These are phyloP conservation scores for Conoideocrella luteorostrata DNA, from an alignment of 2,329 filamentous ascomycete genomes.

Conservation along the genomic window DNA sequence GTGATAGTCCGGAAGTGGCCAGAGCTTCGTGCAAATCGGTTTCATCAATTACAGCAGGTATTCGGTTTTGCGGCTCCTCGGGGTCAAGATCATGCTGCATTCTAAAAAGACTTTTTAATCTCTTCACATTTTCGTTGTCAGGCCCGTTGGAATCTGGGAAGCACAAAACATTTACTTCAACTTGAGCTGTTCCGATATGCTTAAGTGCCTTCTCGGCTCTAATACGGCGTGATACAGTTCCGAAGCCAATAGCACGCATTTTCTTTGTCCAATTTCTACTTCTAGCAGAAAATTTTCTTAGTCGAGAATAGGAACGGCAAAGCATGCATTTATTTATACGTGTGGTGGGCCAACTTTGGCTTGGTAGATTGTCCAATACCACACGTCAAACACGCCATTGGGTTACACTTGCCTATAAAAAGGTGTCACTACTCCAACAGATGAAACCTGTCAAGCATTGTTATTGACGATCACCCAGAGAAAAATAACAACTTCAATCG, in stretches of 20 bases:
- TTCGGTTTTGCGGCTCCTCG: constrained; percentile 21
- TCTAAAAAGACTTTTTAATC: constrained; percentile 15
- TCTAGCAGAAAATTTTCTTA: too few relatives aligned
- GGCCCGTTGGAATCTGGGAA: not conserved
- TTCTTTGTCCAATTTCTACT: too few relatives aligned
- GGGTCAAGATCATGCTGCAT: constrained; percentile 14
- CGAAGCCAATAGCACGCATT: not conserved
- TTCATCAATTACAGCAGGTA: constrained; percentile 22
- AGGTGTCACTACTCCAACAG: not conserved
- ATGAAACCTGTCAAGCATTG: not conserved
- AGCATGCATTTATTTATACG: too few relatives aligned
- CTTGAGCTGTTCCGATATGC: not conserved
- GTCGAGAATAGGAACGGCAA: too few relatives aligned
- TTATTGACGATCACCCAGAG: not conserved
- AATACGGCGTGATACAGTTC: not conserved
- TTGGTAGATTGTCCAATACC: not conserved
- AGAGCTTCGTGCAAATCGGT: constrained; percentile 17
- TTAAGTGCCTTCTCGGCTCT: not conserved
- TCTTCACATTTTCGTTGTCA: not conserved
- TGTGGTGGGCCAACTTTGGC: not conserved
- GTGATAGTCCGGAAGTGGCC: constrained; percentile 5
- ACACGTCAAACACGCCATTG: not conserved
- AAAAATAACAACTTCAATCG: not conserved
- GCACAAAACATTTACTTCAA: not conserved
- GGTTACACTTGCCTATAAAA: not conserved